Percentiles rank a stretch among this genome's conserved stretches.
These are phyloP conservation scores for Phyllosticta citrichinensis DNA, from an alignment of 2,329 filamentous ascomycete genomes.

Conservation along the genomic window DNA sequence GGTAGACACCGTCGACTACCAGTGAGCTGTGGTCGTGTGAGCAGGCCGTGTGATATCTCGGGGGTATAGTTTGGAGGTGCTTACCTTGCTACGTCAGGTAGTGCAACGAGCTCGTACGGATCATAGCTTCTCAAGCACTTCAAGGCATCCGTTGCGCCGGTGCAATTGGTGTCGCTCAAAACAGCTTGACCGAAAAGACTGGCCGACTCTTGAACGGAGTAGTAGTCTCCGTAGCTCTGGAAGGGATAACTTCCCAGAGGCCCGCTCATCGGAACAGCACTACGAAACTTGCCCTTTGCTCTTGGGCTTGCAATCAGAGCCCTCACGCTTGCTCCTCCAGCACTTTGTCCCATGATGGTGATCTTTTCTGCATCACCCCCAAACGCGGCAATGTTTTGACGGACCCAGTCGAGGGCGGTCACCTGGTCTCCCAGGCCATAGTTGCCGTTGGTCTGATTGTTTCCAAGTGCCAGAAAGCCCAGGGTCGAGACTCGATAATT, in stretches of 20 bases:
- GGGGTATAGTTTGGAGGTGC: not conserved
- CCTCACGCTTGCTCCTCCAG: conserved; percentile 29
- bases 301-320: conserved; percentile 41
- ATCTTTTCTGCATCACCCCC: conserved; percentile 32
- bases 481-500: conserved; percentile 33
- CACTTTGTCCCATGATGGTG: conserved; percentile 22
- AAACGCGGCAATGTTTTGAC: conserved; percentile 27
- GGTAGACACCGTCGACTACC: conserved; percentile 24
- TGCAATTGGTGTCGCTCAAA: conserved; percentile 19
- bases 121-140: conserved; percentile 19
- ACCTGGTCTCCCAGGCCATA: conserved; percentile 41
- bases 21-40: conserved; percentile 16
- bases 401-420: conserved; percentile 41
- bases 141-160: conserved; percentile 12
- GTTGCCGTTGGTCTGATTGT: conserved; percentile 38
- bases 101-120: conserved; percentile 14
- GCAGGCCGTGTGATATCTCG: not conserved
- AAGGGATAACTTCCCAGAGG: conserved; percentile 17
- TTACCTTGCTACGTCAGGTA: conserved; percentile 2
- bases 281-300: conserved; percentile 38
- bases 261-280: conserved; percentile 32
- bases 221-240: conserved; percentile 17
- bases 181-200: conserved; percentile 15
- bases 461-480: conserved; percentile 25
- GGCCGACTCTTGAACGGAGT: conserved; percentile 18